phyloP scores from a whole-genome alignment of 345 rosid genomes.

The Acer negundo region DNA sequence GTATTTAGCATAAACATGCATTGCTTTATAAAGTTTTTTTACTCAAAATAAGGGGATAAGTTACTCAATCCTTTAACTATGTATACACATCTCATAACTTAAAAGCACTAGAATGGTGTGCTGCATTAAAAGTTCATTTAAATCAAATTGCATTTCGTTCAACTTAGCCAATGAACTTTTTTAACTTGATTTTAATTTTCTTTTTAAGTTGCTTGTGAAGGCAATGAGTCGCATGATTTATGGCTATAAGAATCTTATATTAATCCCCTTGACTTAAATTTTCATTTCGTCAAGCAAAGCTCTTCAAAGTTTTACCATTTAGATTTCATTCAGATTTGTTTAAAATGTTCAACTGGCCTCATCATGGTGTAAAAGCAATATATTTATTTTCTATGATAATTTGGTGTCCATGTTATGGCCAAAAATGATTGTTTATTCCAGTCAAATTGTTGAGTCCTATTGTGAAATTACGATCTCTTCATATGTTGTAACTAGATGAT shows the following conservation, averaged over 20 bases:
- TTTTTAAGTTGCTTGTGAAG: too few species aligned
- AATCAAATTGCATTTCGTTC: too few species aligned
- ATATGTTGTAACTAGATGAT: neutral
- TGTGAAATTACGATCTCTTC: neutral
- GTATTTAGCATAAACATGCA: neutral
- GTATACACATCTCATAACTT: neutral
- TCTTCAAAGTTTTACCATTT: neutral
- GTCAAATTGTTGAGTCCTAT: neutral
- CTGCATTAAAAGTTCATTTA: constrained; percentile 5
- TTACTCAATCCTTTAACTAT: neutral
- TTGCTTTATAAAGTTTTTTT: neutral
- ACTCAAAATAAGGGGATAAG: neutral
- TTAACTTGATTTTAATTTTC: too few species aligned
- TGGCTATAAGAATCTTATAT: too few species aligned
- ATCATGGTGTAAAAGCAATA: neutral
- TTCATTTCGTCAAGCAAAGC: neutral
- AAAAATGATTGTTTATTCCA: neutral
- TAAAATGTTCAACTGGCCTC: neutral
- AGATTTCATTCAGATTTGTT: neutral
- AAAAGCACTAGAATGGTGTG: neutral
- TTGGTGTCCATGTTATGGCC: neutral
- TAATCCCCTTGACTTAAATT: neutral
- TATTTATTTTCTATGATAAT: neutral
- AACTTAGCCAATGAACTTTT: too few species aligned
- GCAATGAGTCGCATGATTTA: too few species aligned